Percentiles rank a stretch among this genome's conserved stretches.
phyloP scores from a whole-genome alignment of 805 yeast species.

The Metschnikowia koreensis region DNA sequence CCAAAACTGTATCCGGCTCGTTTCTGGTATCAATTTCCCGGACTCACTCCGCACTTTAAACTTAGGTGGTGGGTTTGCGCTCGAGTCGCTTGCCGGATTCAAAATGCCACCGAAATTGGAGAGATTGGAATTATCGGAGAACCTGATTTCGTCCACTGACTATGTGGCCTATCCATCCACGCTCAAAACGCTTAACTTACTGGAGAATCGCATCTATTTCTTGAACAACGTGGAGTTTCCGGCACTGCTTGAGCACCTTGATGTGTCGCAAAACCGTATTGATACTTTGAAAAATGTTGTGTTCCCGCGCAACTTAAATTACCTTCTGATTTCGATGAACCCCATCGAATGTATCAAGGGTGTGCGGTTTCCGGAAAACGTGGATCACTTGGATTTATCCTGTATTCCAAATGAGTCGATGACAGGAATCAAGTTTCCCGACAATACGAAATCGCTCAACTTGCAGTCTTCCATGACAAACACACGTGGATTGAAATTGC shows the following conservation, averaged over 20 bases:
- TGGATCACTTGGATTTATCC: conserved; percentile 38
- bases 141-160: conserved; percentile 35
- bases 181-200: conserved; percentile 33
- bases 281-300: conserved; percentile 37
- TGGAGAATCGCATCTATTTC: conserved; percentile 39
- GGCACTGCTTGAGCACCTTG: conserved; percentile 25
- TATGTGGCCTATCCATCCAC: conserved; percentile 33
- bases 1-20: conserved; percentile 33
- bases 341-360: conserved; percentile 45
- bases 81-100: conserved; percentile 40
- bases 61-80: conserved; percentile 39
- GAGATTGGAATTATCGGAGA: conserved; percentile 32
- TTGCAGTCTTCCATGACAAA: conserved; percentile 45
- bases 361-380: conserved; percentile 37
- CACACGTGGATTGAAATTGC: conserved; percentile 43
- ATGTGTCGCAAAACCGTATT: conserved; percentile 39
- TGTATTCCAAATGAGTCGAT: conserved; percentile 46
- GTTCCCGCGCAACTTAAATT: conserved; percentile 33
- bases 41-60: conserved; percentile 37
- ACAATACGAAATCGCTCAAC: conserved; percentile 33
- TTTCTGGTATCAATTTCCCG: conserved; percentile 42
- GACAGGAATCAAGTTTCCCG: conserved; percentile 48
- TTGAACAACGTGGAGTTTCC: conserved; percentile 42
- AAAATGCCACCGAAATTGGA: conserved; percentile 34
- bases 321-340: conserved; percentile 33